A percentile compares a stretch with the other conserved stretches of the same genome.
Evolutionary conservation across 2,329 filamentous ascomycete species (phyloP).

Genomic region (Hypoxylon rubiginosum): DNA sequence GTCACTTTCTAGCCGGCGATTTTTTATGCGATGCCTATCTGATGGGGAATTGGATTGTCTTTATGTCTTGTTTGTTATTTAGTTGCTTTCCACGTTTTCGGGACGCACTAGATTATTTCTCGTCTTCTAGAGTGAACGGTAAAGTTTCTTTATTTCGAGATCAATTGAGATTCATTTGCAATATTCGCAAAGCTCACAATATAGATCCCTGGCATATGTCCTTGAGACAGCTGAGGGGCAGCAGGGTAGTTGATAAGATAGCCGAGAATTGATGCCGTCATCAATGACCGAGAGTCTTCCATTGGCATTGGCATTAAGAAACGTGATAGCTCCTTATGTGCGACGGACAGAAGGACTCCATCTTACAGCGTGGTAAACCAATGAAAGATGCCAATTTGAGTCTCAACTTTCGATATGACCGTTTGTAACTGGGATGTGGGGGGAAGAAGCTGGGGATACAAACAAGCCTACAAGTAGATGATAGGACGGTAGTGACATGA

Average conservation of each 20-base stretch:
- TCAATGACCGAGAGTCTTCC: slow-evolving; percentile 26
- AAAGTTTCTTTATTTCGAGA: too few relatives aligned
- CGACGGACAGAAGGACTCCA: slow-evolving; percentile 38
- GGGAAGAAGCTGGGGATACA: slow-evolving; percentile 42
- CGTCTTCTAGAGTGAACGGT: neutral
- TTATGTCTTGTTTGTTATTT: neutral
- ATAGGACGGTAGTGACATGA: slow-evolving; percentile 21
- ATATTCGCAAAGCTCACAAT: too few relatives aligned
- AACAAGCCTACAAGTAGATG: too few relatives aligned
- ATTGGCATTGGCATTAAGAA: slow-evolving; percentile 29
- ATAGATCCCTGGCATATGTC: too few relatives aligned
- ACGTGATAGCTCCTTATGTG: slow-evolving; percentile 37
- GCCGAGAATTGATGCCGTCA: slow-evolving; percentile 37
- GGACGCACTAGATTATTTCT: neutral
- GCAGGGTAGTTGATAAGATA: slow-evolving; percentile 28
- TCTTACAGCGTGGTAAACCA: slow-evolving; percentile 23
- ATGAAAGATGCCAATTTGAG: slow-evolving; percentile 9
- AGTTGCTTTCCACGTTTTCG: slow-evolving; percentile 2
- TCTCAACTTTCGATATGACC: slow-evolving; percentile 6
- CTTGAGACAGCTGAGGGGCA: neutral
- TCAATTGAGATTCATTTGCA: too few relatives aligned
- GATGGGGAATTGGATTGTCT: neutral
- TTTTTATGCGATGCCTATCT: slow-evolving; percentile 10
- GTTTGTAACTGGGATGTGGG: slow-evolving; percentile 35
- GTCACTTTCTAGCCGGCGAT: slow-evolving; percentile 27